phyloP scores from a whole-genome alignment of 2,329 filamentous ascomycete genomes.

The Zymoseptoria tritici region DNA sequence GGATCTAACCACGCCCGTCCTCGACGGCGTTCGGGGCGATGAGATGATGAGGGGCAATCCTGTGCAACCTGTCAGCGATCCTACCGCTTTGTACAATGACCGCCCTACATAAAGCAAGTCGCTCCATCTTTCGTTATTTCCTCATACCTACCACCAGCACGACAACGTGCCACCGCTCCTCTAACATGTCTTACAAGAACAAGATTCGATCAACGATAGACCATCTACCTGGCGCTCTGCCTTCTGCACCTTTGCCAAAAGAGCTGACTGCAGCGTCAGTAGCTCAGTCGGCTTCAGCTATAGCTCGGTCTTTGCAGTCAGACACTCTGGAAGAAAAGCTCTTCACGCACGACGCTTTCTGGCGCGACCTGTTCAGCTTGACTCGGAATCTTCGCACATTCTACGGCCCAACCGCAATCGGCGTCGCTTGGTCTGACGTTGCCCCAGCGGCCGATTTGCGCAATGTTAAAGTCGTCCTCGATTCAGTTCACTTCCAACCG shows the following conservation, averaged over 20 bases:
- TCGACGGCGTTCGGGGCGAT: too few species aligned
- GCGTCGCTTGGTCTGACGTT: neutral
- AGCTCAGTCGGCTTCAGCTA: neutral
- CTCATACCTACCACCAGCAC: neutral
- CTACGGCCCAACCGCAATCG: constrained; percentile 22
- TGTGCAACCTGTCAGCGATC: too few species aligned
- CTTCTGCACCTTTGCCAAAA: neutral
- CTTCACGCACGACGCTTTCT: constrained; percentile 24
- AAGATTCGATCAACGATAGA: neutral
- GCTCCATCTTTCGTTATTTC: too few species aligned
- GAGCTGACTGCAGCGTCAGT: neutral
- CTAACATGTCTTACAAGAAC: neutral
- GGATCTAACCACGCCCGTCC: too few species aligned
- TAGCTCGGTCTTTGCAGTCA: neutral
- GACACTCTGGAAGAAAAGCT: neutral
- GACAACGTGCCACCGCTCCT: neutral
- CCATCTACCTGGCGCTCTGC: neutral
- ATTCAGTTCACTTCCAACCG: neutral
- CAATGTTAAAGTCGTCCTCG: neutral
- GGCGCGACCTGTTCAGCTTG: constrained; percentile 52
- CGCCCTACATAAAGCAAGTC: too few species aligned
- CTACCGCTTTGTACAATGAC: too few species aligned
- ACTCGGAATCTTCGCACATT: constrained; percentile 51
- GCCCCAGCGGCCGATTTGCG: neutral
- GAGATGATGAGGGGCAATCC: too few species aligned